Conservation (phyloP, 2,329 filamentous ascomycete species). For the Xylariales sp. region DNA sequence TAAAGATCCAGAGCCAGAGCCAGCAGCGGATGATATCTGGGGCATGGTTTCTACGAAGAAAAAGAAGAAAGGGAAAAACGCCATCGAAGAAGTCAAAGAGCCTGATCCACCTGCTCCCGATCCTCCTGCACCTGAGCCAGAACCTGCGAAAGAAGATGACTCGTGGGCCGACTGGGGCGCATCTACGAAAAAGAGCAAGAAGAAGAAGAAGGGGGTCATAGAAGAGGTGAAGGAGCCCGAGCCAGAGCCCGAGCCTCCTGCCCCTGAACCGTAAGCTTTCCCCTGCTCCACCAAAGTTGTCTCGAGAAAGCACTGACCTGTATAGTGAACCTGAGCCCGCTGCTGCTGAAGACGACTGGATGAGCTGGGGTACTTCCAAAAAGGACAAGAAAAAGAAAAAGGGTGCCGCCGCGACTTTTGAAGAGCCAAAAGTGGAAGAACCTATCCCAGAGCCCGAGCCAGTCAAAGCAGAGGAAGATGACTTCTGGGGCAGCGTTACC, state of each 20-base stretch:
- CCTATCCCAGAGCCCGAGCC: constrained; percentile 27
- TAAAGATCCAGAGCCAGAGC: constrained; percentile 10
- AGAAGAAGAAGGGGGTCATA: constrained; percentile 22
- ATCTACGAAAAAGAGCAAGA: constrained; percentile 24
- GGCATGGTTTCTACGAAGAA: constrained; percentile 11
- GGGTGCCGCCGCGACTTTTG: constrained; percentile 16
- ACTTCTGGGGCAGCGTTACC: constrained; percentile 23
- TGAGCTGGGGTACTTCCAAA: constrained; percentile 20
- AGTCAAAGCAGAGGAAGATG: constrained; percentile 26
- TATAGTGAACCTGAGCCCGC: constrained; percentile 8
- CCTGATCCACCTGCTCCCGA: constrained; percentile 10
- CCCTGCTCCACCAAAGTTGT: too few species aligned
- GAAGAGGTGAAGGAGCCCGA: constrained; percentile 14
- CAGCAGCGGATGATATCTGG: constrained; percentile 9
- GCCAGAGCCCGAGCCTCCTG: constrained; percentile 7
- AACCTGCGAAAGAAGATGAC: constrained; percentile 24
- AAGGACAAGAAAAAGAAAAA: constrained; percentile 29
- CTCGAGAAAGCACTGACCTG: too few species aligned
- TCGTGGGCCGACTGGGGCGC: constrained; percentile 28
- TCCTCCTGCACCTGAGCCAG: constrained; percentile 16
- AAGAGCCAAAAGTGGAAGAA: constrained; percentile 18
- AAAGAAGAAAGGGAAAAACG: constrained; percentile 17
- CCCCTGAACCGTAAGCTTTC: too few species aligned
- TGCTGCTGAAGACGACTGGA: constrained; percentile 13
- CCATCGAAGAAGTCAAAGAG: constrained; percentile 16